Evolutionary conservation across 2,329 filamentous ascomycete genomes (phyloP), one percentile per base, ranked within the genome.

Genomic region (Monilinia fructigena): DNA sequence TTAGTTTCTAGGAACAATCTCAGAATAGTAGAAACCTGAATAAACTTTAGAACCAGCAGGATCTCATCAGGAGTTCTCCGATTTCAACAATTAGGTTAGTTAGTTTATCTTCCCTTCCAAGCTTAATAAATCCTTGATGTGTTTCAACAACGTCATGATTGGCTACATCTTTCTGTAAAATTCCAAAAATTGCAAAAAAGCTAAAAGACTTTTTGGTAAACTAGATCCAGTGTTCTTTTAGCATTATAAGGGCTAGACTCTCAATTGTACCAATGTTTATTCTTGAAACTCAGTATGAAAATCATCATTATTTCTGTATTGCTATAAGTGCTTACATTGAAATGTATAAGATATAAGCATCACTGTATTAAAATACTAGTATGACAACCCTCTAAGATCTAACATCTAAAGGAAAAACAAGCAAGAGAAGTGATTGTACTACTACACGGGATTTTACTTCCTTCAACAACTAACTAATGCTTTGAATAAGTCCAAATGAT

Each of bases 171-270:
- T 23, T 23, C 11, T 38, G 26, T 31, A 42, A 28, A 50, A 61
- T 20, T 48, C 28, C 28, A 48, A 35, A 59, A 23, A 20, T 60
- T 48, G 18, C 20, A 35, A 28, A 28, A 28, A 8, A 42, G 61
- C 31, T 35, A 35, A 35, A 35, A 35, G 31, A 35, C 31, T 8
- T 35, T 35, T 35, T 35, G 31, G 31, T 35, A 35, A 35, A 35
- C 31, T 35, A 35, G 31, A 35, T 35, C 31, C 53, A 58, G 3
- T 53, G 11, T 58, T 10, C 8, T 38, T 42, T 20, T 40, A 40
- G 28, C 62, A 40, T 55, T n/a, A 40, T 40, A 6, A 31, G 58
- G 53, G 38, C 50, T 55, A 58, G 23, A 28, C 38, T 28, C 35
- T 42, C 53, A 42, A 31, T 20, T 16, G 12, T 48, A 47, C 26